Evolutionary conservation across 768 basidiomycete genomes (phyloP), one percentile per base, ranked within the genome.

Genomic region (Lentinula raphanica): DNA sequence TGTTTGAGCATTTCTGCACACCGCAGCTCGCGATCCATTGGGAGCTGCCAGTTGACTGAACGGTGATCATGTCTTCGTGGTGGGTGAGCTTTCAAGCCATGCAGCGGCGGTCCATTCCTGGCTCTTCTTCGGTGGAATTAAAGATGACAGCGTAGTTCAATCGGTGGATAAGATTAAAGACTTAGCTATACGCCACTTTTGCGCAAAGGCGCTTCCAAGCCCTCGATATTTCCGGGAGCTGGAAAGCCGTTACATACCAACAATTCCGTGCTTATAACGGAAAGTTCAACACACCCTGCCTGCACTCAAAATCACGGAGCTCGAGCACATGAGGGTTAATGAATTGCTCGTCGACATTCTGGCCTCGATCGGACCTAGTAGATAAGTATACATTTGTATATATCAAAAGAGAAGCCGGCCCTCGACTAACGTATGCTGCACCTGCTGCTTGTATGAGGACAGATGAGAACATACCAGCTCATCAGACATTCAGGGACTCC

Each of bases 221-320:
- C 9, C 46, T 48, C 42, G 42, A 48, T 28, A 48, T 48, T 48
- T 27, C 6, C 46, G 46, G 46, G 17, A 48, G 46, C 13, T 48
- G 8, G 46, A 53, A 53, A 53, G 32, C 36, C 51, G 51, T 53
- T 35, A 53, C 51, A 53, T 53, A 11, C 51, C 51, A 53, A 53
- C n/a, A 23, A 53, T 38, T 38, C 51, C 51, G 51, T 36, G 23
- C 38, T 12, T 40, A 15, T 40, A 40, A 53, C 32, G 51, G 51
- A 53, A 53, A 36, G 23, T 53, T 39, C 51, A 53, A 53, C 15
- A 38, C 21, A 53, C 23, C n/a, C 15, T n/a, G 40, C 21, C 9
- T 44, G n/a, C 8, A 21, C 46, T 5, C 29, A 50, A 50, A 50
- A 50, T 50, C 49, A 50, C 49, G 49, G 48, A 29, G 49, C 32